Evolutionary conservation across 176 grass and related monocot genomes (phyloP).

Genomic region (Eleusine indica): DNA sequence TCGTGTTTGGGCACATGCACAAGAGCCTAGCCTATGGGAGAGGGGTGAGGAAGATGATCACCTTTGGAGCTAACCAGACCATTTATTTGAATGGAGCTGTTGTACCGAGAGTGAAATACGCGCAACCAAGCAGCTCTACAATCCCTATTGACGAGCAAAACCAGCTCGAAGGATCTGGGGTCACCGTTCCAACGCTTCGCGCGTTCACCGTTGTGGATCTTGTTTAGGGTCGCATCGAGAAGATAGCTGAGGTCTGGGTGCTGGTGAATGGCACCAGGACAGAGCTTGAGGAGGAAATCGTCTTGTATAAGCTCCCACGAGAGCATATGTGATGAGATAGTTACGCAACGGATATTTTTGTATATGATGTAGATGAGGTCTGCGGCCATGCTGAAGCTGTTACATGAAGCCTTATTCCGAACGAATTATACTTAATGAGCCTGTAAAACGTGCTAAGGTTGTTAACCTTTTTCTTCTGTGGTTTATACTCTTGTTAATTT

Average conservation of each 20-base stretch:
- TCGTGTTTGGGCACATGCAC: conserved; percentile 96
- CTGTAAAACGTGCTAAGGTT: not conserved
- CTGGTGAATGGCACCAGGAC: conserved; percentile 43
- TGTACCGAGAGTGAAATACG: conserved; percentile 74
- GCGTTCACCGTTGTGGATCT: conserved; percentile 73
- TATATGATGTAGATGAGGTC: conserved; percentile 29
- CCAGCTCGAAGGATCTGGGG: conserved; percentile 37
- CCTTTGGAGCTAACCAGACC: conserved; percentile 46
- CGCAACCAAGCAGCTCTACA: not conserved
- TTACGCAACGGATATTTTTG: not conserved
- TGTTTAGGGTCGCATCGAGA: conserved; percentile 56
- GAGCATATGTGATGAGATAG: conserved; percentile 27
- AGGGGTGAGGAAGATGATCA: conserved; percentile 79
- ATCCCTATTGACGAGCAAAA: conserved; percentile 25
- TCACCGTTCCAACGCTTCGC: conserved; percentile 29
- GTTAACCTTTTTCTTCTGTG: not conserved
- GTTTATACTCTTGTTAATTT: not conserved
- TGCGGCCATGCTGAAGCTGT: conserved; percentile 16
- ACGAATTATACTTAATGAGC: not conserved
- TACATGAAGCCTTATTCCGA: not conserved
- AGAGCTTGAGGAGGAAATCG: conserved; percentile 68
- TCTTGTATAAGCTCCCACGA: conserved; percentile 55
- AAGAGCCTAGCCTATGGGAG: conserved; percentile 72
- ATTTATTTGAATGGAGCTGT: conserved; percentile 87
- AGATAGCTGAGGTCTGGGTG: conserved; percentile 82